A percentile compares a stretch with the other conserved stretches of the same genome.
phyloP scores from a whole-genome alignment of 257 asterid species.

The Handroanthus guayacan region DNA sequence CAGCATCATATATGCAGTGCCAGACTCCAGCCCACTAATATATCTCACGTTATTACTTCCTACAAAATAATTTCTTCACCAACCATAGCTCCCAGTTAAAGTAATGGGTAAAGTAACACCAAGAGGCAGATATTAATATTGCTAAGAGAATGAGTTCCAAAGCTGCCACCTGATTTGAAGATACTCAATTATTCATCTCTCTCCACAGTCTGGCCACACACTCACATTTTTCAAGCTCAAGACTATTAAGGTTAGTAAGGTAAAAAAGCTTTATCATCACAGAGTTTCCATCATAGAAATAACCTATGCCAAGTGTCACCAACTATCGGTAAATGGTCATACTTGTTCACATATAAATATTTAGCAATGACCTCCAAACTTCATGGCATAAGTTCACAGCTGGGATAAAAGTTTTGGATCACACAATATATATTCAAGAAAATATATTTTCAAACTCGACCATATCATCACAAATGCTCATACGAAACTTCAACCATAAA shows the following conservation, averaged over 20 bases:
- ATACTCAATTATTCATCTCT: constrained; percentile 24
- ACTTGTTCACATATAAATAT: constrained; percentile 3
- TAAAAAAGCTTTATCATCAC: not conserved
- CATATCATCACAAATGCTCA: not conserved
- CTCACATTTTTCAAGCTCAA: constrained; percentile 18
- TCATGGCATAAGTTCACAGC: constrained; percentile 7
- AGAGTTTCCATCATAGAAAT: constrained; percentile 7
- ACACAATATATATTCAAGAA: constrained; percentile 16
- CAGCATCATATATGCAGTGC: not conserved
- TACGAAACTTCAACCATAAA: not conserved
- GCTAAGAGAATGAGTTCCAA: constrained; percentile 23
- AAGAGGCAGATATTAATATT: constrained; percentile 18
- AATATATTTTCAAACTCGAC: constrained; percentile 14
- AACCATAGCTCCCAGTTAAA: constrained; percentile 25
- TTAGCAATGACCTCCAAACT: not conserved
- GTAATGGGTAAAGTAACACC: constrained; percentile 20
- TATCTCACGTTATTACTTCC: not conserved
- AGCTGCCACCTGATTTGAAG: constrained; percentile 1
- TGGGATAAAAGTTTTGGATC: not conserved
- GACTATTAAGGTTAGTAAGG: not conserved
- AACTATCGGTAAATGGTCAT: constrained; percentile 12
- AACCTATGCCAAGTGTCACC: constrained; percentile 14
- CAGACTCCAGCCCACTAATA: constrained; percentile 19
- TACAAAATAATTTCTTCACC: constrained; percentile 4
- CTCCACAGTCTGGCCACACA: constrained; percentile 16